Conservation (phyloP, 495 filamentous ascomycete species). For the Penicillium maclennaniae region DNA sequence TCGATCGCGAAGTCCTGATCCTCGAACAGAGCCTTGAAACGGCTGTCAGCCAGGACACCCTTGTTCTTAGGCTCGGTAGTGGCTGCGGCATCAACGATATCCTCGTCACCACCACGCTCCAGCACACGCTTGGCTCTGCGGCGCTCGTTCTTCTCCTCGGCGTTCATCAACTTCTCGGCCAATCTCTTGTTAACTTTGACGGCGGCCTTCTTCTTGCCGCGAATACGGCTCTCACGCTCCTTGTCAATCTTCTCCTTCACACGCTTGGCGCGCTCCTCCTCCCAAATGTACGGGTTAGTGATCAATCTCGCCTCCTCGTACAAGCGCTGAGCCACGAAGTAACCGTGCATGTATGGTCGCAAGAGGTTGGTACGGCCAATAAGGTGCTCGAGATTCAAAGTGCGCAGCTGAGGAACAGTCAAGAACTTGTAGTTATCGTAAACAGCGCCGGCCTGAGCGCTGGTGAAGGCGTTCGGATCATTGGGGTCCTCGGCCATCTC, state of each 20-base stretch:
- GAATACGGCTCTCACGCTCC: slow-evolving; percentile 85
- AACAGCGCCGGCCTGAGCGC: slow-evolving; percentile 57
- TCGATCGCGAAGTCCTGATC: slow-evolving; percentile 91
- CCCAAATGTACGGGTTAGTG: slow-evolving; percentile 85
- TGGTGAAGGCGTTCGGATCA: slow-evolving; percentile 62
- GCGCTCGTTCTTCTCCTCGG: slow-evolving; percentile 75
- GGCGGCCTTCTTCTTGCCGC: slow-evolving; percentile 87
- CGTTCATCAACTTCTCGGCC: slow-evolving; percentile 75
- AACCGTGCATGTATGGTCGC: slow-evolving; percentile 96
- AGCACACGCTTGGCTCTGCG: slow-evolving; percentile 57
- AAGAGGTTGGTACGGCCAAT: slow-evolving; percentile 82
- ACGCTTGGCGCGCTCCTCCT: slow-evolving; percentile 80
- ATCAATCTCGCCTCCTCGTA: slow-evolving; percentile 95
- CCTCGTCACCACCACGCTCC: slow-evolving; percentile 52
- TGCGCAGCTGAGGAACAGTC: slow-evolving; percentile 73
- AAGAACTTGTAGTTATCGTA: slow-evolving; percentile 99
- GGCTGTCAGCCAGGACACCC: slow-evolving; percentile 71
- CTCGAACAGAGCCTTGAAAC: slow-evolving; percentile 87
- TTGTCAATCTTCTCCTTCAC: slow-evolving; percentile 92
- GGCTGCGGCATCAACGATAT: slow-evolving; percentile 36
- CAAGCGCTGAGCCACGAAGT: slow-evolving; percentile 87
- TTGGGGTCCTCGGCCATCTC: slow-evolving; percentile 87
- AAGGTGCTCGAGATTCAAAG: slow-evolving; percentile 78
- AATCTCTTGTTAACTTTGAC: slow-evolving; percentile 83
- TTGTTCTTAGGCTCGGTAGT: slow-evolving; percentile 31